Percentiles rank a stretch among this genome's conserved stretches.
phyloP scores from a whole-genome alignment of 1,139 yeast genomes.

The Geotrichum bryndzae region DNA sequence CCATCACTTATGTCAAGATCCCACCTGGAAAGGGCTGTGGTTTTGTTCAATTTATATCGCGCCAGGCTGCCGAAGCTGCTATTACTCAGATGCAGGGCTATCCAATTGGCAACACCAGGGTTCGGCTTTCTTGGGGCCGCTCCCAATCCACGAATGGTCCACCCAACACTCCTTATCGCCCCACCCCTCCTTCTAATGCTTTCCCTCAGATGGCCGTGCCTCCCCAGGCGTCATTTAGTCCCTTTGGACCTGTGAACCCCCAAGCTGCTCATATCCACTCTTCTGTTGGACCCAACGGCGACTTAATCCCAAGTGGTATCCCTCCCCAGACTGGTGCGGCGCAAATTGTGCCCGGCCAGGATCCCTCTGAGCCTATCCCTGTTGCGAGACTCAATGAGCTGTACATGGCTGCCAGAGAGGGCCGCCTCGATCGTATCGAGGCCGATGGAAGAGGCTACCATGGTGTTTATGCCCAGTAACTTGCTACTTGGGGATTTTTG shows the following conservation, averaged over 20 bases:
- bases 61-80: slow-evolving; percentile 85
- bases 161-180: slow-evolving; percentile 27
- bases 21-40: slow-evolving; percentile 95
- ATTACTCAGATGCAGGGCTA: slow-evolving; percentile 90
- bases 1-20: slow-evolving; percentile 75
- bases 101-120: slow-evolving; percentile 78
- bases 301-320: slow-evolving; percentile 9
- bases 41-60: slow-evolving; percentile 71
- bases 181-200: slow-evolving; percentile 33
- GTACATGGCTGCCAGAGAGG: slow-evolving; percentile 45
- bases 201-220: slow-evolving; percentile 34
- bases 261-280: slow-evolving; percentile 33
- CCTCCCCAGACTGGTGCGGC: slow-evolving; percentile 23
- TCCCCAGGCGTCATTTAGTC: slow-evolving; percentile 32
- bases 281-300: slow-evolving; percentile 3
- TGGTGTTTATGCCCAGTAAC: slow-evolving; percentile 38
- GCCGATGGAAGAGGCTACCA: slow-evolving; percentile 41
- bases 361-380: slow-evolving; percentile 37
- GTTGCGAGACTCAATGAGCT: slow-evolving; percentile 44
- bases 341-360: slow-evolving; percentile 27
- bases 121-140: slow-evolving; percentile 88
- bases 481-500: background rate
- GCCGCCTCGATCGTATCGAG: slow-evolving; percentile 45
- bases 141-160: slow-evolving; percentile 32
- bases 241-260: slow-evolving; percentile 38